These are phyloP conservation scores for Intubia oerlemansii DNA, from an alignment of 2,329 filamentous ascomycete genomes.

Conservation along the genomic window DNA sequence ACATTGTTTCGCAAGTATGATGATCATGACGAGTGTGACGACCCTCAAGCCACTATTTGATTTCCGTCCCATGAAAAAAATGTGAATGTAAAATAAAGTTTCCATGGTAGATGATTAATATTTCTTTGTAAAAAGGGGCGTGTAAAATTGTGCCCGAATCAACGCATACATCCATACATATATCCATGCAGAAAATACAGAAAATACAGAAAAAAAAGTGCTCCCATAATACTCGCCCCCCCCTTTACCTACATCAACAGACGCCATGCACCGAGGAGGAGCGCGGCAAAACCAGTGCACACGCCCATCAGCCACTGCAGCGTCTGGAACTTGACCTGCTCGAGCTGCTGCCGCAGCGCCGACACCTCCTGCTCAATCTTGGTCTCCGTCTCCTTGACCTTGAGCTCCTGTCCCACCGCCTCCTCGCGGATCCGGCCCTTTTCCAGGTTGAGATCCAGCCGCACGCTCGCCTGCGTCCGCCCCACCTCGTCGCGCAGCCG, in stretches of 20 bases:
- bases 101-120: no score
- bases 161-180: no score
- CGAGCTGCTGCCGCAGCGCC: slow-evolving; percentile 70
- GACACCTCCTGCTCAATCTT: slow-evolving; percentile 97
- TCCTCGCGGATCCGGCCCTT: slow-evolving; percentile 94
- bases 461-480: slow-evolving; percentile 78
- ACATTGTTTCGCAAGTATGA: no score
- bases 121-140: no score
- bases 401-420: slow-evolving; percentile 87
- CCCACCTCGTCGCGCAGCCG: slow-evolving; percentile 84
- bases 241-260: slow-evolving; percentile 33
- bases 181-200: no score
- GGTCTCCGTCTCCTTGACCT: slow-evolving; percentile 97
- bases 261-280: slow-evolving; percentile 49
- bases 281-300: slow-evolving; percentile 42
- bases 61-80: no score
- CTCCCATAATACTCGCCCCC: no score
- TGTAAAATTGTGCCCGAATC: no score
- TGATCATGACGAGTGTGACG: no score
- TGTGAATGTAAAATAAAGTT: no score
- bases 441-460: slow-evolving; percentile 84
- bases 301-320: slow-evolving; percentile 95
- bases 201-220: no score
- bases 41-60: no score
- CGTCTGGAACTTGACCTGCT: slow-evolving; percentile 95